Percentiles rank a stretch among this genome's conserved stretches.
phyloP scores from a whole-genome alignment of 345 rosid genomes.

The Arabidopsis suecica region DNA sequence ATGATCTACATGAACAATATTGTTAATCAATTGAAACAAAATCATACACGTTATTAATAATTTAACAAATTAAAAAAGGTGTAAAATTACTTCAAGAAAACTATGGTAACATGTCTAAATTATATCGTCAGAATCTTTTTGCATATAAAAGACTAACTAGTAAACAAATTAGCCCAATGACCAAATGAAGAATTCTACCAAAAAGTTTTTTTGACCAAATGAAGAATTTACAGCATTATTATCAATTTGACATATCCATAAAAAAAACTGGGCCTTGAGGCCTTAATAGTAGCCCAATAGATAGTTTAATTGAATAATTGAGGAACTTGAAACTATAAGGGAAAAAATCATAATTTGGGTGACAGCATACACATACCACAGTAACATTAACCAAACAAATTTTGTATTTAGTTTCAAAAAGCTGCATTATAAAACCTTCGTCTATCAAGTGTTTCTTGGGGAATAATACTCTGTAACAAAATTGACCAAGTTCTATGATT shows the following conservation, averaged over 20 bases:
- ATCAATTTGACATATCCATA: neutral
- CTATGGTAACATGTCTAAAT: constrained; percentile 3
- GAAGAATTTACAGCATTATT: neutral
- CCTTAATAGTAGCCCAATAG: neutral
- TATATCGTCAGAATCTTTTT: neutral
- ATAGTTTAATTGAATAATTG: neutral
- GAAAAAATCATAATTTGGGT: neutral
- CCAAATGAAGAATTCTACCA: neutral
- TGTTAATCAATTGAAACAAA: neutral
- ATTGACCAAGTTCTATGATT: constrained; percentile 70
- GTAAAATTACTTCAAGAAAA: neutral
- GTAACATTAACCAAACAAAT: constrained; percentile 11
- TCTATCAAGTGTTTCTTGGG: constrained; percentile 25
- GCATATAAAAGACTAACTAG: neutral
- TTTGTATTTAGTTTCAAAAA: constrained; percentile 9
- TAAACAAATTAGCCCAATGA: neutral
- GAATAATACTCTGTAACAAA: constrained; percentile 55
- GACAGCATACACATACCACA: constrained; percentile 4
- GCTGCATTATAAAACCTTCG: constrained; percentile 9
- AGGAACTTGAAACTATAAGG: neutral
- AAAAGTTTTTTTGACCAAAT: neutral
- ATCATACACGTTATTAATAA: neutral
- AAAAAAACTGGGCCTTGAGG: constrained; percentile 4
- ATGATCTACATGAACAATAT: neutral
- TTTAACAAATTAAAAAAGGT: no score